phyloP scores from a whole-genome alignment of 345 rosid species.

The Raphanus raphanistrum region DNA sequence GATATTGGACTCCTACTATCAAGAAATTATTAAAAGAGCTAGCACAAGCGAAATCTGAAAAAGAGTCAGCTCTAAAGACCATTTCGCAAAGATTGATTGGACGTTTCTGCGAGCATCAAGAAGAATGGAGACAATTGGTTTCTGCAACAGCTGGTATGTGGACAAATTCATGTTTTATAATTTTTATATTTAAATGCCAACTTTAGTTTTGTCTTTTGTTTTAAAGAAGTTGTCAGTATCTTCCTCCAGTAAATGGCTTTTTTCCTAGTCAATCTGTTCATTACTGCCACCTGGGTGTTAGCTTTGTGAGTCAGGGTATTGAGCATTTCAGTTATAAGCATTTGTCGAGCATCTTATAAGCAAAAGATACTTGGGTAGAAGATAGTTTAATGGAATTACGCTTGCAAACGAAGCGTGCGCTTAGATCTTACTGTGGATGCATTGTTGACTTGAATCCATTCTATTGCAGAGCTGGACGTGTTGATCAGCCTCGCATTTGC shows the following conservation, averaged over 20 bases:
- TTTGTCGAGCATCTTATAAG: conserved; percentile 6
- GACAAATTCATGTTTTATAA: conserved; percentile 29
- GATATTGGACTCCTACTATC: conserved; percentile 88
- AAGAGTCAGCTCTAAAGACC: conserved; percentile 70
- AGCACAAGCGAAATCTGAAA: conserved; percentile 79
- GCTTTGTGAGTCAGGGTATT: conserved; percentile 7
- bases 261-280: background rate
- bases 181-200: too few relatives aligned
- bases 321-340: too few relatives aligned
- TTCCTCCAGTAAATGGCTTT: background rate
- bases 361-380: conserved; percentile 10
- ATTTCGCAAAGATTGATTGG: conserved; percentile 77
- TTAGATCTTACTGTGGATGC: conserved; percentile 10
- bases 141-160: conserved; percentile 76
- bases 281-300: conserved; percentile 7
- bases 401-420: background rate
- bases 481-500: conserved; percentile 85
- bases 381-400: background rate
- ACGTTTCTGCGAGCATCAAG: conserved; percentile 72
- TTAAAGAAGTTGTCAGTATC: background rate
- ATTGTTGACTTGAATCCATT: conserved; percentile 21
- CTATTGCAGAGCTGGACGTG: conserved; percentile 83
- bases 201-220: background rate
- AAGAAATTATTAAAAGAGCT: conserved; percentile 68
- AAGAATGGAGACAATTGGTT: conserved; percentile 77